Evolutionary conservation across 1,284 basidiomycete genomes (phyloP).

Genomic region (Uromyces viciae-fabae): DNA sequence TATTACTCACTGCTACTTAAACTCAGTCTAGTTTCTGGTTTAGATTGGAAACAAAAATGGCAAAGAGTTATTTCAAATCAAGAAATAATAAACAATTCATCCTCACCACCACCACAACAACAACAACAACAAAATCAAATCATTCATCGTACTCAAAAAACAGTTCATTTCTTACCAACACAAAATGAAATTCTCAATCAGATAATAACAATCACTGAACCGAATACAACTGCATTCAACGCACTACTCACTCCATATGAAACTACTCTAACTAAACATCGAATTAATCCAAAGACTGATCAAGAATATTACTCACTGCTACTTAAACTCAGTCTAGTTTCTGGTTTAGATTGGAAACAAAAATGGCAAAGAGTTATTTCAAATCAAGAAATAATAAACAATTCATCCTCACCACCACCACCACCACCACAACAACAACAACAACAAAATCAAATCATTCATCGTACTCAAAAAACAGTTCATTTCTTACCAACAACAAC

Average conservation of each 20-base stretch:
- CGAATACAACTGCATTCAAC: conserved; percentile 41
- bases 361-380: neutral
- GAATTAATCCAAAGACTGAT: conserved; percentile 36
- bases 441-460: neutral
- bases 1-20: conserved; percentile 36
- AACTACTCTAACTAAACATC: conserved; percentile 4
- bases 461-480: conserved; percentile 15
- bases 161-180: conserved; percentile 33
- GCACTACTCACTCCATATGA: conserved; percentile 29
- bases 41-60: conserved; percentile 44
- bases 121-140: neutral
- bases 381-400: neutral
- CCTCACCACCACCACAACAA: neutral
- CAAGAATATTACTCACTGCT: neutral
- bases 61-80: neutral
- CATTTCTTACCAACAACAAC: conserved; percentile 26
- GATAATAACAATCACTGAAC: conserved; percentile 20
- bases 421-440: neutral
- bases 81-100: neutral
- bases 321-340: neutral
- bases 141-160: neutral
- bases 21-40: conserved; percentile 36
- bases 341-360: neutral
- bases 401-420: neutral
- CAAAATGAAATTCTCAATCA: conserved; percentile 23